Base-by-base conservation (phyloP, 2,329 filamentous ascomycete species). In the Xylaria multiplex region DNA sequence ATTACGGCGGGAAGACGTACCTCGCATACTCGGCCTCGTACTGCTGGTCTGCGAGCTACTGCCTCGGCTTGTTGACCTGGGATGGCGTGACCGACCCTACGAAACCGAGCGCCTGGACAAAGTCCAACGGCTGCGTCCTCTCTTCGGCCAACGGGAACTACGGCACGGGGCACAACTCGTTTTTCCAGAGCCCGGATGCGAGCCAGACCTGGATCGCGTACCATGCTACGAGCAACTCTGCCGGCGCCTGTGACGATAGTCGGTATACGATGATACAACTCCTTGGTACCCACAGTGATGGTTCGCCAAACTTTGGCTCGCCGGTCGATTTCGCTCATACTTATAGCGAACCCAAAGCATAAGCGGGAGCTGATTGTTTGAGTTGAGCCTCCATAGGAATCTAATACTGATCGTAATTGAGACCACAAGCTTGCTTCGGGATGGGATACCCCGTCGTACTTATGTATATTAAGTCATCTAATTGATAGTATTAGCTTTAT, bases 111-210 rank as follows among this genome's bases (percentile, higher is more conserved):
- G 83, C 81, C 11, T 88, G 85, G 86, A 79, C 74, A 3, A 88
- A 88, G 79, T 81, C 77, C 2, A 72, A 75, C 16, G 84, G 84
- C 0, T 85, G 83, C 8, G 78, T 85, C 2, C 81, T 88, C 43
- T 81, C 79, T 22, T 82, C 80, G 50, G 84, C 81, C 1, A 87
- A 87, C 65, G 85, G 85, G 2, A 86, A 86, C 72, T 87, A 84
- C 56, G 85, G 85, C 14, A 84, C 85, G 0, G 85, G 84, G 0
- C 85, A 87, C 67, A 87, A 87, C 69, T 84, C 83, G 2, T 88
- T 88, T 79, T 88, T 89, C 76, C 77, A 75, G 32, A 87, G 84
- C 67, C 85, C 85, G 0, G 84, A 88, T 66, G 84, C 80, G 2
- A 81, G 76, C 0, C 80, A 88, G 74, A 83, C 81, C 2, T 88